Percentiles rank a stretch among this genome's conserved stretches.
Evolutionary conservation across 495 filamentous ascomycete species (phyloP).

Genomic region (Hypoxylon subgilvum): DNA sequence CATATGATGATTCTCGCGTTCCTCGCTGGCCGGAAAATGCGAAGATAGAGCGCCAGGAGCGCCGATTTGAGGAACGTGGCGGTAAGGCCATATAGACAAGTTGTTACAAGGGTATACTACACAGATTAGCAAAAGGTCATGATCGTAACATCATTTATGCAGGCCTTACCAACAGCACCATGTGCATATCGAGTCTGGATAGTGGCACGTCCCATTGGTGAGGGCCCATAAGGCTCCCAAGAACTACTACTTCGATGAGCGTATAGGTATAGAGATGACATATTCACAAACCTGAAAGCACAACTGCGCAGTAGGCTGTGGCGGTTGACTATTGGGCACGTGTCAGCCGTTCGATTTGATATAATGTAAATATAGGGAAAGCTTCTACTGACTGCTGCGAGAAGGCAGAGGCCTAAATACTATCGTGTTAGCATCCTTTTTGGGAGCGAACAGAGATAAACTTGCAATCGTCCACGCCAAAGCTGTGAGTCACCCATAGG

Average conservation of each 20-base stretch:
- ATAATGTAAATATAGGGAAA: neutral
- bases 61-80: slow-evolving; percentile 24
- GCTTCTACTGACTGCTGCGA: slow-evolving; percentile 20
- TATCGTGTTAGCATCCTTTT: slow-evolving; percentile 1
- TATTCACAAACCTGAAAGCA: slow-evolving; percentile 15
- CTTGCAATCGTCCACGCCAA: slow-evolving; percentile 27
- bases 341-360: neutral
- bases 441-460: neutral
- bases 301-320: slow-evolving; percentile 14
- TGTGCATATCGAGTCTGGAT: slow-evolving; percentile 3
- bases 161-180: neutral
- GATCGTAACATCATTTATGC: neutral
- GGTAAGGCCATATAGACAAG: slow-evolving; percentile 7
- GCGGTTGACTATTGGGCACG: slow-evolving; percentile 3
- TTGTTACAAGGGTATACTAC: slow-evolving; percentile 9
- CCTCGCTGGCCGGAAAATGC: slow-evolving; percentile 15
- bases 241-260: neutral
- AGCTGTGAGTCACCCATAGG: slow-evolving; percentile 4
- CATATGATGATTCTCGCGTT: slow-evolving; percentile 19
- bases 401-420: slow-evolving; percentile 16
- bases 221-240: slow-evolving; percentile 9
- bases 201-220: slow-evolving; percentile 31
- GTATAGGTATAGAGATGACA: no score
- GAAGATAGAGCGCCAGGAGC: slow-evolving; percentile 22
- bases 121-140: neutral